Evolutionary conservation across 768 basidiomycete genomes (phyloP), one percentile per base, ranked within the genome.

Genomic region (Mycena kentingensis): DNA sequence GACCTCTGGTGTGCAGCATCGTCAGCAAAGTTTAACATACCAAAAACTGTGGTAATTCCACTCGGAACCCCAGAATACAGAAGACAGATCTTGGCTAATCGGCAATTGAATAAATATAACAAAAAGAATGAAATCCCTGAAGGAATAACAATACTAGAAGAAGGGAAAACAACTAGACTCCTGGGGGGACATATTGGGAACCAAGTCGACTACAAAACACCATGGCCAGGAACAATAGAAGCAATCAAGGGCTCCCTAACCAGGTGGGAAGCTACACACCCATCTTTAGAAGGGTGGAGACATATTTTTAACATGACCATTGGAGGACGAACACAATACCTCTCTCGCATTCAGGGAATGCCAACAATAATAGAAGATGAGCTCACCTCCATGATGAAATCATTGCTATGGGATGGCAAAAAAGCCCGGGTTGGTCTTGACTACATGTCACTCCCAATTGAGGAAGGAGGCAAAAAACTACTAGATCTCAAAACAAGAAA

Each of bases 321-420:
- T 3, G 65, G 59, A 0, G 62, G 62, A 0, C 60, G 49, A 49
- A 64, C 65, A 4, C 69, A 69, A 51, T 68, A 61, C 51, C 47
- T 64, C 1, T 57, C 65, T 0, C 52, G 48, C 8, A 61, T 64
- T 0, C 65, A 67, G 41, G 63, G 67, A 2, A 68, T 68, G 67
- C 66, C 65, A 37, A 50, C 38, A 21, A 41, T 29, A 19, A 38
- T 56, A 25, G 50, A 47, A 31, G 28, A 51, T 26, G 27, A 13
- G 5, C 24, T 58, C 4, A 21, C 16, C 6, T 34, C 28, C 26
- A 43, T 54, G 7, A 29, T 22, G 2, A 18, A 51, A n/a, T 11
- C 4, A 3, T 55, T 54, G 27, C 22, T 58, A 10, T 58, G 57
- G 57, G 49, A 35, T 3, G 47, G 44, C 5, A 49, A 41, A n/a